Evolutionary conservation across 2,329 filamentous ascomycete genomes (phyloP).

Genomic region (Penicillium sp.): DNA sequence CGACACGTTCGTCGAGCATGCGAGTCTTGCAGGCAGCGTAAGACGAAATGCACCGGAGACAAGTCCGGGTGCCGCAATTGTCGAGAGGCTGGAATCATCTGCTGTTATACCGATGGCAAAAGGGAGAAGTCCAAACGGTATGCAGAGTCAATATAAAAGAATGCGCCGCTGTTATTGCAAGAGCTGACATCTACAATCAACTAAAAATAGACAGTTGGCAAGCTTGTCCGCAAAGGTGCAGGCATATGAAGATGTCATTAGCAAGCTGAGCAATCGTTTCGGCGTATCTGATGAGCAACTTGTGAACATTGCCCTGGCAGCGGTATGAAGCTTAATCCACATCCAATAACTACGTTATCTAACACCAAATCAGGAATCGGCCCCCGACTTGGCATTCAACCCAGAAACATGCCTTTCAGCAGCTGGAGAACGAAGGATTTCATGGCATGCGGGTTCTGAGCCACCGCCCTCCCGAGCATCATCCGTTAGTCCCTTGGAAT

Average conservation of each 20-base stretch:
- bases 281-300: conserved; percentile 39
- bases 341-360: conserved; percentile 12
- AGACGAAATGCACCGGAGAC: conserved; percentile 50
- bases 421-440: conserved; percentile 20
- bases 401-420: conserved; percentile 16
- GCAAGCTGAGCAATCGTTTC: conserved; percentile 37
- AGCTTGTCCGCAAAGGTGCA: conserved; percentile 44
- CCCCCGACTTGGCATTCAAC: conserved; percentile 25
- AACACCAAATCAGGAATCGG: conserved; percentile 25
- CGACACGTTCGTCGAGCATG: conserved; percentile 44
- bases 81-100: conserved; percentile 44
- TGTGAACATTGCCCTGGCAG: conserved; percentile 35
- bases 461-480: conserved; percentile 23
- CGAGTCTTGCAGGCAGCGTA: conserved; percentile 47
- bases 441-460: conserved; percentile 23
- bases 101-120: conserved; percentile 49
- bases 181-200: not conserved
- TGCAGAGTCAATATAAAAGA: conserved; percentile 1
- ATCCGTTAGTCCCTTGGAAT: conserved; percentile 37
- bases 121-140: conserved; percentile 48
- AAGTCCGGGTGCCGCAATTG: conserved; percentile 47
- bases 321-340: conserved; percentile 25
- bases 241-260: conserved; percentile 43
- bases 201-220: conserved; percentile 38
- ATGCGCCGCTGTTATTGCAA: not conserved